Conservation (phyloP, 2,329 filamentous ascomycete species). For the Hypoxylon sp. region DNA sequence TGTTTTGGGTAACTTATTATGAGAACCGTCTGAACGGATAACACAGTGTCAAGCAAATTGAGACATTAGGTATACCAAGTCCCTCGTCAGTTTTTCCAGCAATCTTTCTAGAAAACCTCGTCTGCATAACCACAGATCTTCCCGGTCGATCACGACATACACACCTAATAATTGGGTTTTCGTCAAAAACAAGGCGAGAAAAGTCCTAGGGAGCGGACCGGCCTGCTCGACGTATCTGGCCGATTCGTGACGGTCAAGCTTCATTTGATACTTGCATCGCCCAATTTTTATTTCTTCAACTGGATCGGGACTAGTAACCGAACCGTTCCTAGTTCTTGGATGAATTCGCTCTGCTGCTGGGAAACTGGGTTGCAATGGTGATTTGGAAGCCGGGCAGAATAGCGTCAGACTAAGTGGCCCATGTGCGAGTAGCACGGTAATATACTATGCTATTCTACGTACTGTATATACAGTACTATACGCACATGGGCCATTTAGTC, state of each 20-base stretch:
- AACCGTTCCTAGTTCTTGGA: conserved; percentile 5
- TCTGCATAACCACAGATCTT: conserved; percentile 32
- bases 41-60: conserved; percentile 14
- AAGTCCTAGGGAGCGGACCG: background rate
- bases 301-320: conserved; percentile 21
- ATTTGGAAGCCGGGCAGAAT: conserved; percentile 20
- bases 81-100: conserved; percentile 11
- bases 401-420: no score
- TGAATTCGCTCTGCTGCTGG: conserved; percentile 5
- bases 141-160: conserved; percentile 35
- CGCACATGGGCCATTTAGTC: no score
- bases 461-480: no score
- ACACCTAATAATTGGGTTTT: background rate
- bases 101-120: conserved; percentile 34
- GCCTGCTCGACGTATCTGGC: background rate
- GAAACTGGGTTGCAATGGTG: conserved; percentile 22
- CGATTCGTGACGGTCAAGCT: conserved; percentile 3
- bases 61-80: conserved; percentile 18
- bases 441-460: no score
- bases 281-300: conserved; percentile 1
- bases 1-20: background rate
- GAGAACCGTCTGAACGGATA: background rate
- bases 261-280: background rate
- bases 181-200: conserved; percentile 6
- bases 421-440: no score